Evolutionary conservation across 2,329 filamentous ascomycete genomes (phyloP).

Genomic region (Hymenoscyphus infarciens): DNA sequence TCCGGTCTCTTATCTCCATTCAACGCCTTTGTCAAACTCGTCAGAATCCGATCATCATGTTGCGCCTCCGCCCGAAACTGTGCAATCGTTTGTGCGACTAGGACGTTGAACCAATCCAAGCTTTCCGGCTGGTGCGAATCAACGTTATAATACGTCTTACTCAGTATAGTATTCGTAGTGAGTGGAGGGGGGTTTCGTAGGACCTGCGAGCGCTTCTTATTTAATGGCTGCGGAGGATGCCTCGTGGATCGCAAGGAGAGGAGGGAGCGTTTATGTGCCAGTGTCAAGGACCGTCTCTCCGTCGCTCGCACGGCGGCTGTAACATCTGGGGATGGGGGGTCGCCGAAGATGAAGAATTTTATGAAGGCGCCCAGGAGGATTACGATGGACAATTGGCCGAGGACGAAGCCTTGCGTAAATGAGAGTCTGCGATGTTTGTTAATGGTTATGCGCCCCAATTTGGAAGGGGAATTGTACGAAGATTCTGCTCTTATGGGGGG

Average conservation of each 20-base stretch:
- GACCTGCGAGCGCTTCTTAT: slow-evolving; percentile 67
- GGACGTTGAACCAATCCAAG: slow-evolving; percentile 97
- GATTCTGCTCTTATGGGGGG: slow-evolving; percentile 36
- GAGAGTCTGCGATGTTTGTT: slow-evolving; percentile 57
- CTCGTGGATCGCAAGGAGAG: slow-evolving; percentile 52
- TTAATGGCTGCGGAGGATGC: slow-evolving; percentile 43
- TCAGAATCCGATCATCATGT: slow-evolving; percentile 84
- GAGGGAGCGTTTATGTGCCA: slow-evolving; percentile 73
- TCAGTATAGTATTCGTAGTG: slow-evolving; percentile 89
- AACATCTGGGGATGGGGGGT: slow-evolving; percentile 78
- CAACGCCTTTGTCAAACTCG: slow-evolving; percentile 76
- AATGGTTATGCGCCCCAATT: slow-evolving; percentile 6
- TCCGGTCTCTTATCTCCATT: slow-evolving; percentile 86
- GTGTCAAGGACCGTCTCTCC: slow-evolving; percentile 67
- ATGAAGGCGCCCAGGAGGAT: slow-evolving; percentile 92
- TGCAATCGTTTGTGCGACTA: slow-evolving; percentile 93
- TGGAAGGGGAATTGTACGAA: slow-evolving; percentile 36
- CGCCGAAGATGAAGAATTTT: slow-evolving; percentile 99
- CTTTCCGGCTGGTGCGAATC: slow-evolving; percentile 94
- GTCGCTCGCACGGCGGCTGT: slow-evolving; percentile 73
- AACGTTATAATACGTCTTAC: slow-evolving; percentile 97
- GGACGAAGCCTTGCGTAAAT: slow-evolving; percentile 88
- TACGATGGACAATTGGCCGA: slow-evolving; percentile 90
- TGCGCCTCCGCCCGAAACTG: slow-evolving; percentile 92
- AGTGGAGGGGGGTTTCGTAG: slow-evolving; percentile 69